These are phyloP conservation scores for Colletotrichum neosansevieriae DNA, from an alignment of 2,329 filamentous ascomycete genomes.

Conservation along the genomic window DNA sequence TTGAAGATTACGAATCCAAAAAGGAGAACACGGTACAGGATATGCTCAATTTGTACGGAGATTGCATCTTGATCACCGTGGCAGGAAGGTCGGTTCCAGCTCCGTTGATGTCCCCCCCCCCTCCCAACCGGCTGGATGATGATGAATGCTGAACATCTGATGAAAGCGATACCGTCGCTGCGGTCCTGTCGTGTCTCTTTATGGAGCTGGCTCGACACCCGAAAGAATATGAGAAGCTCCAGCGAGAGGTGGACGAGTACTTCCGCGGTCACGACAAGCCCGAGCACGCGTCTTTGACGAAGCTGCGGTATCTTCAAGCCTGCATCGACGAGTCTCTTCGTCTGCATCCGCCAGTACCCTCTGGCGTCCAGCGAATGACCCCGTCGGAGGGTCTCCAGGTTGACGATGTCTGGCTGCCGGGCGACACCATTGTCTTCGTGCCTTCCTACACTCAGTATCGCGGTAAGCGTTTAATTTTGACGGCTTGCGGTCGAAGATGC, in stretches of 20 bases:
- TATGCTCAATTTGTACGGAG: conserved; percentile 43
- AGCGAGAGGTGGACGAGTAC: conserved; percentile 39
- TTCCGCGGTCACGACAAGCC: conserved; percentile 22
- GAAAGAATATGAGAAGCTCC: conserved; percentile 6
- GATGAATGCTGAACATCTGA: too few species aligned
- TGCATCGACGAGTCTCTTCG: conserved; percentile 55
- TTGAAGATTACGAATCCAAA: conserved; percentile 44
- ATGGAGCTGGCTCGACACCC: conserved; percentile 35
- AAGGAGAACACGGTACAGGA: conserved; percentile 41
- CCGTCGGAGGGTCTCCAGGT: conserved; percentile 52
- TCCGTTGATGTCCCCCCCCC: too few species aligned
- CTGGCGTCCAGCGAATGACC: conserved; percentile 50
- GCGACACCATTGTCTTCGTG: conserved; percentile 49
- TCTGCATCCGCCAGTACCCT: conserved; percentile 51
- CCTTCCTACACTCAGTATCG: conserved; percentile 45
- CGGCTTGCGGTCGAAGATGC: not conserved
- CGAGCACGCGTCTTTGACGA: conserved; percentile 40
- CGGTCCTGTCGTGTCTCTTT: conserved; percentile 33
- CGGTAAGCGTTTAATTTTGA: not conserved
- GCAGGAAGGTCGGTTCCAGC: conserved; percentile 47
- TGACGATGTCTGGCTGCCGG: conserved; percentile 49
- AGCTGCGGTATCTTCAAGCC: conserved; percentile 48
- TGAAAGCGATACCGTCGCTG: conserved; percentile 34
- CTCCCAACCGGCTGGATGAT: too few species aligned
- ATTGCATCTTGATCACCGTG: conserved; percentile 46